These are phyloP conservation scores for Dendrocalamus latiflorus DNA, from an alignment of 202 grass and related monocot species.

Conservation along the genomic window DNA sequence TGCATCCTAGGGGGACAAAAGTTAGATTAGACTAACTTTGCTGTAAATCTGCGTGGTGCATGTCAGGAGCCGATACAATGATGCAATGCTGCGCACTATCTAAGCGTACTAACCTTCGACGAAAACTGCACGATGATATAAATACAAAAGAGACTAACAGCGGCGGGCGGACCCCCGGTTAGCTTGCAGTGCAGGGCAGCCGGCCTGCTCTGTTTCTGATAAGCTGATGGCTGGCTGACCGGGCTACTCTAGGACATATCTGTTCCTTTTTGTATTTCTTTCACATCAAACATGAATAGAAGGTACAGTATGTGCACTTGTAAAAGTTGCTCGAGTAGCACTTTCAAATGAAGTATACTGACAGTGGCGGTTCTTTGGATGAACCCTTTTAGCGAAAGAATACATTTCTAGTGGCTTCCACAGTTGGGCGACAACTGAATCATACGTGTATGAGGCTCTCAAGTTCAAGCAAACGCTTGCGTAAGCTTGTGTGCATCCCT, in stretches of 20 bases:
- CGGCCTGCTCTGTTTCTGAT: neutral
- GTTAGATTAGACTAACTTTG: constrained; percentile 25
- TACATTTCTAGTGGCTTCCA: neutral
- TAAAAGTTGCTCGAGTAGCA: neutral
- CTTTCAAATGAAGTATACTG: neutral
- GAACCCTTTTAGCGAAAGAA: neutral
- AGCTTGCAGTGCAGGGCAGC: neutral
- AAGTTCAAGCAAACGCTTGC: neutral
- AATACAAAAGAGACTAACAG: neutral
- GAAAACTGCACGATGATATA: neutral
- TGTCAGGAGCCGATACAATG: constrained; percentile 32
- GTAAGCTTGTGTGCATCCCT: neutral
- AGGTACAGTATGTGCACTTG: neutral
- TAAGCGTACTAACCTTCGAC: neutral
- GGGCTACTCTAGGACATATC: neutral
- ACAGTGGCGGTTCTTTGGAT: neutral
- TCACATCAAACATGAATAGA: neutral
- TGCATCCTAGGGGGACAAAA: neutral
- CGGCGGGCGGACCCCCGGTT: neutral
- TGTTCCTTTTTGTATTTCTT: neutral
- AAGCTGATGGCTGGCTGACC: neutral
- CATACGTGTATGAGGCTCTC: neutral
- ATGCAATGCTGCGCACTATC: constrained; percentile 22
- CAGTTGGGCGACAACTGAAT: neutral
- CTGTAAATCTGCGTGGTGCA: constrained; percentile 2